A percentile compares a stretch with the other conserved stretches of the same genome.
Conservation (phyloP, 257 asterid genomes). For the Ilex asprella region DNA sequence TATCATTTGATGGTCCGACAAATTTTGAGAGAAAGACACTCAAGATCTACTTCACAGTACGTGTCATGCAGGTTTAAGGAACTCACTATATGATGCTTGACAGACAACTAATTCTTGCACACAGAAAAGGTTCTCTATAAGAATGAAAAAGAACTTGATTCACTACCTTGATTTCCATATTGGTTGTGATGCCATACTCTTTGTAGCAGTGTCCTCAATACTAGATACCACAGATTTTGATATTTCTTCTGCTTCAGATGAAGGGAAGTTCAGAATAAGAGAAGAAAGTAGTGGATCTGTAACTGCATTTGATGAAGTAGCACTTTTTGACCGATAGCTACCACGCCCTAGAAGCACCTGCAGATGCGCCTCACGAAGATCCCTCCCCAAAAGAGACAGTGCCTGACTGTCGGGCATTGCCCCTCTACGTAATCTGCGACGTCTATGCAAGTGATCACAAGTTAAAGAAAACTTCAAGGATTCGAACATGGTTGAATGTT, state of each 20-base stretch:
- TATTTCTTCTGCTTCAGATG: conserved; percentile 61
- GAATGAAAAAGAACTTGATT: conserved; percentile 4
- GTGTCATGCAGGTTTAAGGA: no score
- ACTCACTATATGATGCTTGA: no score
- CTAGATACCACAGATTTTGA: conserved; percentile 60
- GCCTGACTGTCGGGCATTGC: conserved; percentile 70
- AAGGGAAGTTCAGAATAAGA: conserved; percentile 49
- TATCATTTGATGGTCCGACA: no score
- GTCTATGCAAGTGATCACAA: conserved; percentile 50
- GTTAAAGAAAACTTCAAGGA: conserved; percentile 35
- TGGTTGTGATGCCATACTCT: conserved; percentile 28
- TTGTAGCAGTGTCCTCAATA: conserved; percentile 47
- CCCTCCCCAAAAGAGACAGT: conserved; percentile 67
- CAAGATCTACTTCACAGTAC: no score
- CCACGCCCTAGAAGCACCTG: conserved; percentile 75
- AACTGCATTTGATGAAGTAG: conserved; percentile 34
- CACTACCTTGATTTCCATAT: conserved; percentile 70
- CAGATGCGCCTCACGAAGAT: conserved; percentile 79
- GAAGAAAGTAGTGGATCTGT: conserved; percentile 62
- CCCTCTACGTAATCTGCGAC: conserved; percentile 58
- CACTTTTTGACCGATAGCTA: conserved; percentile 44
- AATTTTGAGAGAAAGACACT: no score
- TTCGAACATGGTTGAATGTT: not conserved
- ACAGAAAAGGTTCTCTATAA: no score
- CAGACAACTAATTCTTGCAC: no score